Evolutionary conservation across 2,329 filamentous ascomycete species (phyloP).

Genomic region (Exutisphaerella laricina): DNA sequence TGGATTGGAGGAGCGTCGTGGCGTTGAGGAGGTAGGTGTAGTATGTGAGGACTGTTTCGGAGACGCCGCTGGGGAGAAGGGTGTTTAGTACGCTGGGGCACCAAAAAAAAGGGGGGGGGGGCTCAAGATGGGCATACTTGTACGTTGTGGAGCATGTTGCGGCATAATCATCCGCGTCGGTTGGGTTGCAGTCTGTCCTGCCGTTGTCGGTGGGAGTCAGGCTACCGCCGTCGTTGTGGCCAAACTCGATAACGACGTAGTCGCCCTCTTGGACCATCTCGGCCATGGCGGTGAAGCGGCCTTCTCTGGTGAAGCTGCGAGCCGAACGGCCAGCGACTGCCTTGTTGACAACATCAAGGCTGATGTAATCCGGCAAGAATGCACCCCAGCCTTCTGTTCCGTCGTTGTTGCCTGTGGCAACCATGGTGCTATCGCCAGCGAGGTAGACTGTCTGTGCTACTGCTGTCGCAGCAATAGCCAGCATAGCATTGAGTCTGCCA

Average conservation of each 20-base stretch:
- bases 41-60: slow-evolving; percentile 57
- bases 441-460: slow-evolving; percentile 45
- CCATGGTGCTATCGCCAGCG: slow-evolving; percentile 60
- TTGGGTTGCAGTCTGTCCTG: slow-evolving; percentile 52
- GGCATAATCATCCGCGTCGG: slow-evolving; percentile 46
- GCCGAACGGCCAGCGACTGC: slow-evolving; percentile 63
- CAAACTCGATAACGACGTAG: slow-evolving; percentile 66
- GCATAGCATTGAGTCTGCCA: neutral
- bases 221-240: slow-evolving; percentile 65
- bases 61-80: slow-evolving; percentile 8
- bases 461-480: neutral
- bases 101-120: too few species aligned
- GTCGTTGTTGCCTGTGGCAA: slow-evolving; percentile 41
- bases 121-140: slow-evolving; percentile 13
- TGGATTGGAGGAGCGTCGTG: slow-evolving; percentile 47
- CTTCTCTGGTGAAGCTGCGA: slow-evolving; percentile 61
- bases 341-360: slow-evolving; percentile 53
- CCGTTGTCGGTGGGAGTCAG: slow-evolving; percentile 54
- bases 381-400: slow-evolving; percentile 55
- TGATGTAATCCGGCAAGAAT: slow-evolving; percentile 51
- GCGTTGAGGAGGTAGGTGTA: slow-evolving; percentile 56
- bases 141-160: slow-evolving; percentile 38
- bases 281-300: slow-evolving; percentile 56
- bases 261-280: slow-evolving; percentile 52
- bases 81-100: neutral